These are phyloP conservation scores for Tardiomyces digboiensis DNA, from an alignment of 1,139 yeast species.

Conservation along the genomic window DNA sequence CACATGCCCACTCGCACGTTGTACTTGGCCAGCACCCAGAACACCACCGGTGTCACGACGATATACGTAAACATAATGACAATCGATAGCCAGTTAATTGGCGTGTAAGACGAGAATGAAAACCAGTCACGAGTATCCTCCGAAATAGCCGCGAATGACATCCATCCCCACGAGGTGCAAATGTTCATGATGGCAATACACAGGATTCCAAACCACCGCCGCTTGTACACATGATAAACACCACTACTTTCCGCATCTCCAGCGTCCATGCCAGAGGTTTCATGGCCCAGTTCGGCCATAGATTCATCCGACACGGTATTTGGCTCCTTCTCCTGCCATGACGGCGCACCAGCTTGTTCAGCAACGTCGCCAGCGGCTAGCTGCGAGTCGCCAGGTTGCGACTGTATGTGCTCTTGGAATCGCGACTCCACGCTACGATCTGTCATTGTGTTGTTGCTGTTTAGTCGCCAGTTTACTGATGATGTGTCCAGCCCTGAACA, in stretches of 20 bases:
- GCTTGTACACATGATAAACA: constrained; percentile 13
- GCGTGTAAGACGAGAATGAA: constrained; percentile 17
- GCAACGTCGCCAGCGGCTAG: background rate
- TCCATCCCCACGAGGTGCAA: constrained; percentile 28
- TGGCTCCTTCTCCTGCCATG: background rate
- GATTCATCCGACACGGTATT: no score
- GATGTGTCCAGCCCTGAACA: no score
- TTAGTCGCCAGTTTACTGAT: no score
- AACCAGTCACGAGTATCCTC: constrained; percentile 17
- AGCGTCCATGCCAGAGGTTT: no score
- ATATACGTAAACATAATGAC: constrained; percentile 25
- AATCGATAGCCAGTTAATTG: constrained; percentile 30
- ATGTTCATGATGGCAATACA: constrained; percentile 24
- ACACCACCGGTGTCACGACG: constrained; percentile 21
- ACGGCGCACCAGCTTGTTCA: background rate
- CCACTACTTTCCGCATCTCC: background rate
- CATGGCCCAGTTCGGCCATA: no score
- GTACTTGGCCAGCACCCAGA: constrained; percentile 14
- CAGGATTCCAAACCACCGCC: constrained; percentile 27
- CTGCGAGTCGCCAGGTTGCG: background rate
- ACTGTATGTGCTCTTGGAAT: background rate
- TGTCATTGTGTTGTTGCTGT: no score
- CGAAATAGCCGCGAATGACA: constrained; percentile 26
- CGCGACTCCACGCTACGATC: background rate
- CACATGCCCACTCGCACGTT: constrained; percentile 18